A percentile compares a stretch with the other conserved stretches of the same genome.
These are phyloP conservation scores for Nigrograna mackinnonii DNA, from an alignment of 2,329 filamentous ascomycete genomes.

Conservation along the genomic window DNA sequence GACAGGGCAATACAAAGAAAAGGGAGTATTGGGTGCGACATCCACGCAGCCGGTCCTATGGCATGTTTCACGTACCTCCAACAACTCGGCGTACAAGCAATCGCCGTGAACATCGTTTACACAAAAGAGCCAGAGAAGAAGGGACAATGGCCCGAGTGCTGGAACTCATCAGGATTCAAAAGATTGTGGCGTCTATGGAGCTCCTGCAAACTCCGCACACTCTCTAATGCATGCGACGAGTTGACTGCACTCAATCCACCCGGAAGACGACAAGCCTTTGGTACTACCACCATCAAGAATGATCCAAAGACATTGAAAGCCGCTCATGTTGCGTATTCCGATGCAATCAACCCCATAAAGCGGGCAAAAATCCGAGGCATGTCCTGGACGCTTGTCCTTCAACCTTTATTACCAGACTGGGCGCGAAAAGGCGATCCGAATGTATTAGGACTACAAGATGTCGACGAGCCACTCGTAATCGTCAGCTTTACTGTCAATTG, in stretches of 20 bases:
- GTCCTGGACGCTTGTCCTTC: constrained; percentile 31
- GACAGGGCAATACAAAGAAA: constrained; percentile 1
- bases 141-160: constrained; percentile 29
- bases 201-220: constrained; percentile 25
- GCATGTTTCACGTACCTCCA: constrained; percentile 61
- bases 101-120: constrained; percentile 47
- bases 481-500: constrained; percentile 41
- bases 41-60: constrained; percentile 52
- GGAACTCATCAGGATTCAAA: constrained; percentile 24
- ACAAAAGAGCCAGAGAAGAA: constrained; percentile 20
- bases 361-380: constrained; percentile 20
- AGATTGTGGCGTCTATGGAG: constrained; percentile 30
- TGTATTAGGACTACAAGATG: constrained; percentile 10
- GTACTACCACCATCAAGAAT: constrained; percentile 34
- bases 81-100: constrained; percentile 47
- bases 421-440: constrained; percentile 6
- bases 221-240: constrained; percentile 34
- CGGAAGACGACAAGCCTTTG: constrained; percentile 28
- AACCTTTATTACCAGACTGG: constrained; percentile 25
- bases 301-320: constrained; percentile 25
- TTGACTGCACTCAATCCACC: constrained; percentile 29
- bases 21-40: constrained; percentile 9
- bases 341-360: constrained; percentile 20
- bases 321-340: constrained; percentile 22
- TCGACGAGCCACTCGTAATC: constrained; percentile 31